A percentile compares a stretch with the other conserved stretches of the same genome.
Evolutionary conservation across 116 monocot genomes (phyloP).

Genomic region (Dioscorea cayenensis): DNA sequence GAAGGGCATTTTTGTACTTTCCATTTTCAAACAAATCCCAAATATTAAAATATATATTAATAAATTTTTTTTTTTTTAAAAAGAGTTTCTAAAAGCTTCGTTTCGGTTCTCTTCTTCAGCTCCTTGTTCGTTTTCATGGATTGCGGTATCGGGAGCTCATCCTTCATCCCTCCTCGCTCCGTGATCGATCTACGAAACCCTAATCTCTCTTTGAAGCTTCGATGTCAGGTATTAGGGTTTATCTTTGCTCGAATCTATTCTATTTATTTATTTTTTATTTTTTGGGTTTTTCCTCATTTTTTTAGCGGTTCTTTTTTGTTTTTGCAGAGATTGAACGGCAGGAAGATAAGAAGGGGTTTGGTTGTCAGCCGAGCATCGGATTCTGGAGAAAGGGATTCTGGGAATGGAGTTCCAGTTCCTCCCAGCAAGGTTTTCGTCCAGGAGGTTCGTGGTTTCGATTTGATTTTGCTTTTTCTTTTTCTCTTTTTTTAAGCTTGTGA

Average conservation of each 20-base stretch:
- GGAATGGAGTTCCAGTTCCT: conserved; percentile 17
- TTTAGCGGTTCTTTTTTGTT: background rate
- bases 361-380: conserved; percentile 29
- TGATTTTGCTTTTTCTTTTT: conserved; percentile 5
- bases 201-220: conserved; percentile 17
- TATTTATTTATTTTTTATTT: background rate
- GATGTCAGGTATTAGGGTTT: conserved; percentile 17
- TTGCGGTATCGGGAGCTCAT: conserved; percentile 29
- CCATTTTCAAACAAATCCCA: background rate
- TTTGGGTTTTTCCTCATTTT: background rate
- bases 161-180: conserved; percentile 18
- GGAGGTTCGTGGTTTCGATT: conserved; percentile 37
- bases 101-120: background rate
- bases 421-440: conserved; percentile 48
- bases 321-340: conserved; percentile 31
- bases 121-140: conserved; percentile 19
- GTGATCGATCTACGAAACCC: conserved; percentile 7
- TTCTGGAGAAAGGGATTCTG: conserved; percentile 19
- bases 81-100: background rate
- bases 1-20: background rate
- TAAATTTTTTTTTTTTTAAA: no score
- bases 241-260: background rate
- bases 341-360: conserved; percentile 12
- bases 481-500: conserved; percentile 1
- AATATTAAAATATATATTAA: no score